Evolutionary conservation across 139 green algal genomes (phyloP), one percentile per base, ranked within the genome.

Genomic region (Tetradesmus lagerheimii): DNA sequence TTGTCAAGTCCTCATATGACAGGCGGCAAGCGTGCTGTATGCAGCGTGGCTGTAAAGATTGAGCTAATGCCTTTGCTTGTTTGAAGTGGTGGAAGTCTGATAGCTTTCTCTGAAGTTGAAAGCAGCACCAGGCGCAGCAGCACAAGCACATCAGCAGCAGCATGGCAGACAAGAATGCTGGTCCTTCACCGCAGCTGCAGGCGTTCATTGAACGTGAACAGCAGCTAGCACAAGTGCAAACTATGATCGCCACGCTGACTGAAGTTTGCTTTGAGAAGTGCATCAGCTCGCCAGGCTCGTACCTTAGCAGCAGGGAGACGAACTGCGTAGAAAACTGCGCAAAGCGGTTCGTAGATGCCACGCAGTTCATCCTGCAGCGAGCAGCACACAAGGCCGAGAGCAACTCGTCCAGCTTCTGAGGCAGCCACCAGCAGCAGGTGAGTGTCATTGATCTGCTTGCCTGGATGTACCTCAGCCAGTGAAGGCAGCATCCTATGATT

Each of bases 261-360:
- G 91, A 95, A 67, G 85, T 93, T 14, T 96, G 94, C 88, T 96
- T 93, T 92, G 92, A 95, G 80, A 96, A 96, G 88, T 96, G 94
- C 88, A 91, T 95, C 6, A 90, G 85, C 67, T 91, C 92, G 12
- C 93, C 94, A 11, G 92, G 94, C 39, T 90, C 66, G 25, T 93
- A 92, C 81, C 66, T 96, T 31, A 93, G 83, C 39, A 93, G 92
- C 79, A 91, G 93, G 23, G 94, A 96, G 87, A 89, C 85, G n/a
- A 77, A 64, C 29, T 97, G 95, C 87, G 76, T 97, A 18, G 92
- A 94, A 43, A 96, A 97, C 88, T 97, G 95, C 77, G 93, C 95
- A 3, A 95, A 95, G 82, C 93, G 95, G 0, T 97, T 97, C 76
- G 83, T 97, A n/a, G 95, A 97, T 39, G 93, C 94, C 2, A 96